These are phyloP conservation scores for Thelephora ganbajun DNA, from an alignment of 768 basidiomycete genomes.

Conservation along the genomic window DNA sequence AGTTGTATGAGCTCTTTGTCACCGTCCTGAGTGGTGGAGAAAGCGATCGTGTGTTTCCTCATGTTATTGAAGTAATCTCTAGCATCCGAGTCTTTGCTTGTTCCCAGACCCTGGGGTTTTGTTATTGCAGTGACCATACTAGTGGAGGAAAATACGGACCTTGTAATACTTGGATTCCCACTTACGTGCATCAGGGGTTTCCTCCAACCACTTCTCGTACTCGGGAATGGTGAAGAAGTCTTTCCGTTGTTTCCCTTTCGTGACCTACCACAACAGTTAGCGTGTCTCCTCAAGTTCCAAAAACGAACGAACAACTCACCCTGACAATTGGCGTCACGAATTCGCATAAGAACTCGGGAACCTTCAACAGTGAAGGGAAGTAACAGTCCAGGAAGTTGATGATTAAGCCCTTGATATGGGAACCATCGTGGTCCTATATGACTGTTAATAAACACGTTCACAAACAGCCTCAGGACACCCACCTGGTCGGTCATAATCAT, in stretches of 20 bases:
- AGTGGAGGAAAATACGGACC: conserved; percentile 29
- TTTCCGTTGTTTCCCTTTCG: conserved; percentile 61
- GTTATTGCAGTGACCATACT: conserved; percentile 2
- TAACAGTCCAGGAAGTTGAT: conserved; percentile 98
- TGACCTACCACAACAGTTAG: conserved; percentile 32
- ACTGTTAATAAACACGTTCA: neutral
- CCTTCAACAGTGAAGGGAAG: conserved; percentile 83
- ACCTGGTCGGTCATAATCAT: conserved; percentile 99
- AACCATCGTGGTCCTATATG: conserved; percentile 91
- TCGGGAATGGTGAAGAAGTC: conserved; percentile 98
- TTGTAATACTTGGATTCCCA: conserved; percentile 98
- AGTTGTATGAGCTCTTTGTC: conserved; percentile 89
- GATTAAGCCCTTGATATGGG: conserved; percentile 99
- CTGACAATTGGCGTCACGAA: conserved; percentile 98
- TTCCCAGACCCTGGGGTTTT: conserved; percentile 74
- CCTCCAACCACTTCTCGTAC: conserved; percentile 84
- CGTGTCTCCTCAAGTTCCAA: neutral
- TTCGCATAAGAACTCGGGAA: conserved; percentile 89
- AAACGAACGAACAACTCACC: conserved; percentile 27
- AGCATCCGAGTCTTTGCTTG: conserved; percentile 80
- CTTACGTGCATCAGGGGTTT: conserved; percentile 57
- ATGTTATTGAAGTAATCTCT: conserved; percentile 89
- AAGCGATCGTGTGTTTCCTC: conserved; percentile 89
- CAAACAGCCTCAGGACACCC: conserved; percentile 10
- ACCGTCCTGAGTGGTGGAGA: conserved; percentile 64